Evolutionary conservation across 106 monocot species (phyloP), one percentile per base, ranked within the genome.

Genomic region (Vanilla planifolia): DNA sequence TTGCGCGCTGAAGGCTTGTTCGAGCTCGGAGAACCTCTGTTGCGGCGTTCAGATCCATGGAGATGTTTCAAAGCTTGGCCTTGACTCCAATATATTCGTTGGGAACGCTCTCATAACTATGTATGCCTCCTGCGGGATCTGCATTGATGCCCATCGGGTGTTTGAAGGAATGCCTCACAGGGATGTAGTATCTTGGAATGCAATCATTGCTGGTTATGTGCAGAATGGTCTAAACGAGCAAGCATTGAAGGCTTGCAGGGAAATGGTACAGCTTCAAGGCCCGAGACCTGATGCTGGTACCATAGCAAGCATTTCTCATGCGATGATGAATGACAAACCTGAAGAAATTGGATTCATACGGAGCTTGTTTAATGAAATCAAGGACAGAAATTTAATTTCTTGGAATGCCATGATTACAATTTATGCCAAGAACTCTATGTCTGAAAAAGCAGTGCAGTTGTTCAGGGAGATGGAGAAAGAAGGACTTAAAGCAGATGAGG

Each of bases 321-420:
- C 90, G 0, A 63, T 86, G 69, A 28, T 55, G 20, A 74, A 77
- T 15, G 48, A 73, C 0, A 41, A 51, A 33, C 3, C 51, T 0
- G 50, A 22, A 0, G 50, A 77, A 43, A 60, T 96, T 1, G 6
- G 9, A 43, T 67, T 90, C 20, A 36, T 77, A 0, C 61, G 79
- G 62, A 59, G 50, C 30, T 48, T 90, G 65, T 90, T 96, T 33
- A 81, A 96, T 66, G 73, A 71, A 43, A 84, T 90, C 74, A 52
- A 32, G 28, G 41, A 24, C 3, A 81, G 67, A 51, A 74, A 55
- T 21, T 62, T 84, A 59, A 76, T 96, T 44, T 78, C 83, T 20
- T 90, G 90, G 84, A 96, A 96, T 67, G 90, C 84, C 4, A 96
- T 96, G 90, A 86, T 96, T 47, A 76, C 90, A 6, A 68, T 77